A percentile compares a stretch with the other conserved stretches of the same genome.
Evolutionary conservation across 1,284 basidiomycete genomes (phyloP).

Genomic region (Apiotrichum montevideense): DNA sequence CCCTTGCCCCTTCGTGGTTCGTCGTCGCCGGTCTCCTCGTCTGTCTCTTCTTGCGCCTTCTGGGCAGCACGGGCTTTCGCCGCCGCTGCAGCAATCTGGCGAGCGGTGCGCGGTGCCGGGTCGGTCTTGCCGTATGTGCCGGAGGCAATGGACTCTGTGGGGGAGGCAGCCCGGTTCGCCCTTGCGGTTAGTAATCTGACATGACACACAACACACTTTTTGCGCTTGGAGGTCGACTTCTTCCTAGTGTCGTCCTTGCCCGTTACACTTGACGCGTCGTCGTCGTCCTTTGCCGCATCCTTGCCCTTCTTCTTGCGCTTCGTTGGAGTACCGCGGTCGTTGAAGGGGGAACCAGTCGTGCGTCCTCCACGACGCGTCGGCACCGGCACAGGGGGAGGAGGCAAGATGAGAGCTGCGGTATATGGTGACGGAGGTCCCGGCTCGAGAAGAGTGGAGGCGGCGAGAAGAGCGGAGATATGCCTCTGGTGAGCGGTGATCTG

Average conservation of each 20-base stretch:
- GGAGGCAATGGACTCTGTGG: constrained; percentile 41
- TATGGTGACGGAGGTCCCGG: constrained; percentile 46
- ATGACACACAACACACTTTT: constrained; percentile 30
- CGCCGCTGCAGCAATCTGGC: constrained; percentile 42
- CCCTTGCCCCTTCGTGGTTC: constrained; percentile 13
- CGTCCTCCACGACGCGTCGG: constrained; percentile 31
- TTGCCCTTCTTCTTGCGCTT: constrained; percentile 39
- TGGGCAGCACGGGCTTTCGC: constrained; percentile 28
- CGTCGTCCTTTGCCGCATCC: constrained; percentile 30
- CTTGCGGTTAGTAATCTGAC: constrained; percentile 14
- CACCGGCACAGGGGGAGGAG: constrained; percentile 54
- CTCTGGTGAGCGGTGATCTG: constrained; percentile 63
- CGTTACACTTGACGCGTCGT: constrained; percentile 35
- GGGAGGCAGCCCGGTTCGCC: constrained; percentile 33
- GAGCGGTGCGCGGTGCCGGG: constrained; percentile 33
- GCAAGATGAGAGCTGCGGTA: constrained; percentile 58
- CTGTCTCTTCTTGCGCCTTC: constrained; percentile 26
- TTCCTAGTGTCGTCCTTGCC: constrained; percentile 33
- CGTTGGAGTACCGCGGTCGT: constrained; percentile 29
- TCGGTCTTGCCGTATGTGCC: constrained; percentile 30
- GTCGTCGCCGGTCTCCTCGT: constrained; percentile 30
- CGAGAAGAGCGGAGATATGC: constrained; percentile 55
- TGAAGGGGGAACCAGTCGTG: constrained; percentile 39
- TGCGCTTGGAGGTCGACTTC: constrained; percentile 30
- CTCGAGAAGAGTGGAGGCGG: constrained; percentile 49